Base-by-base conservation (phyloP, 805 yeast genomes). In the Candida broadrunensis region DNA sequence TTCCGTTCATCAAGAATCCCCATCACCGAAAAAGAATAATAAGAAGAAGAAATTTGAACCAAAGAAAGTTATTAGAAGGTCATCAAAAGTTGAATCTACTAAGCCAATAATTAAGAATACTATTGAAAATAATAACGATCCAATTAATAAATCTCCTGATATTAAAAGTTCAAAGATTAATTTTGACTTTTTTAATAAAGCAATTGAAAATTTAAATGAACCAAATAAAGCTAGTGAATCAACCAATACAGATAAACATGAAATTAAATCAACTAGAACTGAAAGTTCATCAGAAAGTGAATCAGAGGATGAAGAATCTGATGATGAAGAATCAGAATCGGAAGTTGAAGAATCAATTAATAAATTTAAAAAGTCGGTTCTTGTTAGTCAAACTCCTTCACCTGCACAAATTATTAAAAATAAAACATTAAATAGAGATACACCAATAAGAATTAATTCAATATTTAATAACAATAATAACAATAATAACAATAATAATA, bases 301-400 rank as follows among this genome's bases (percentile, higher is more conserved):
- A 6, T 17, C 23, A 5, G 34, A 32, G 6, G 14, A 19, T 17
- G 15, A 30, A 30, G 6, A 7, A 7, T 12, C 23, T 18, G 34
- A 32, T 8, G 5, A 6, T 11, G 34, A 32, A 18, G 7, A 8
- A 5, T 21, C 16, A 32, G 27, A 18, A 21, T 15, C 19, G 25
- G 26, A 24, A n/a, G 36, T 32, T 12, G 21, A 20, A 5, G 29
- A 23, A n/a, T 16, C 11, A 12, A 12, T 9, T 15, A 12, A 34
- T 16, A 13, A n/a, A 14, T 15, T 2, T 12, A 31, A 20, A 8
- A 31, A 29, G 14, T 29, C 32, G 14, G 32, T 29, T 8, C 32
- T 29, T 29, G 32, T 29, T 5, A 29, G 32, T 29, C 32, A 29
- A 29, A 29, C 32, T 29, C 32, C 32, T 14, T 29, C 32, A 5